phyloP scores from a whole-genome alignment of 78 protist genomes.

The Dictyostelium citrinum region DNA sequence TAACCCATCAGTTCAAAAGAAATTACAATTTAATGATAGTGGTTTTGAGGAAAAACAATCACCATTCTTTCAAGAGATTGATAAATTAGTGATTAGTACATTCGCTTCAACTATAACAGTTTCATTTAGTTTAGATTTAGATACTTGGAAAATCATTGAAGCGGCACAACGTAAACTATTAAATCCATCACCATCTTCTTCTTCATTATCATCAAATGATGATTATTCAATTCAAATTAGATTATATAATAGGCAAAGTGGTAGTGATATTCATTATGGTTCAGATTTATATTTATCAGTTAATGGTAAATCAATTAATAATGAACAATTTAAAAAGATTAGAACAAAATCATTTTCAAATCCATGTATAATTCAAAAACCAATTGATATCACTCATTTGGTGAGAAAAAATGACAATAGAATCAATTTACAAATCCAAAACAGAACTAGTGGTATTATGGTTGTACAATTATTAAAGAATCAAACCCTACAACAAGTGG shows the following conservation, averaged over 20 bases:
- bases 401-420: background rate
- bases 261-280: background rate
- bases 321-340: background rate
- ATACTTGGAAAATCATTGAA: background rate
- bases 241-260: background rate
- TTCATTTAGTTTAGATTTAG: background rate
- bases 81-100: background rate
- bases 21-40: background rate
- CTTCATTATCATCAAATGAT: background rate
- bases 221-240: background rate
- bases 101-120: background rate
- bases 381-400: conserved; percentile 15
- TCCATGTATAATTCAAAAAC: conserved; percentile 31
- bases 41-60: background rate
- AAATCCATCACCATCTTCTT: background rate
- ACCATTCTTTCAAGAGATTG: conserved; percentile 3
- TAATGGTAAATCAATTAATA: background rate
- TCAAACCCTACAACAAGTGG: background rate
- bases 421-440: background rate
- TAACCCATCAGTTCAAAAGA: background rate
- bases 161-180: background rate
- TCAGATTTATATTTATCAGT: background rate
- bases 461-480: conserved; percentile 7
- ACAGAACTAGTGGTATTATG: background rate
- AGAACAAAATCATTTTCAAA: background rate